These are phyloP conservation scores for Waitea zeae DNA, from an alignment of 1,284 basidiomycete genomes.

Conservation along the genomic window DNA sequence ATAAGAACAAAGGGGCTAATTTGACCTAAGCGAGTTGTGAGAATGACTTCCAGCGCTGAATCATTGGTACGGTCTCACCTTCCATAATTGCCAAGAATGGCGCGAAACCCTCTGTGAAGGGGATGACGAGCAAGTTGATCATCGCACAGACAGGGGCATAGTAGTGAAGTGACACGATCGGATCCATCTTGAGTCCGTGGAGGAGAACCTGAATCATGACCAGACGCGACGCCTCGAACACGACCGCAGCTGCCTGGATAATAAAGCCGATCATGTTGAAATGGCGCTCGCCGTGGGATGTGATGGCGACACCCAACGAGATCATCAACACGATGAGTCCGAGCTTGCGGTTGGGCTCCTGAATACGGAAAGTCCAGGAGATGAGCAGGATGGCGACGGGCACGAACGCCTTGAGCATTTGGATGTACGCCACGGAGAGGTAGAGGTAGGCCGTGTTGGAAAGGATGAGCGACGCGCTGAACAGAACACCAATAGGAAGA, in stretches of 20 bases:
- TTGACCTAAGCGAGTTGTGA: not conserved
- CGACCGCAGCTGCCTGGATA: conserved; percentile 68
- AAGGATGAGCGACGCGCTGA: conserved; percentile 83
- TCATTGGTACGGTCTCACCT: not conserved
- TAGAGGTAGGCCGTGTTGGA: conserved; percentile 92
- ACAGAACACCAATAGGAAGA: conserved; percentile 84
- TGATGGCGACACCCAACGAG: conserved; percentile 77
- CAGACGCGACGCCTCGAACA: conserved; percentile 79
- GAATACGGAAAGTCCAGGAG: conserved; percentile 79
- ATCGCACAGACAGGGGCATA: conserved; percentile 90
- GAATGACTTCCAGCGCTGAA: not conserved
- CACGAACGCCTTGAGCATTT: conserved; percentile 99
- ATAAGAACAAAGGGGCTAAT: conserved; percentile 56
- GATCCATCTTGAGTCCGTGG: conserved; percentile 96
- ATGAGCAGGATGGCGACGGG: conserved; percentile 93
- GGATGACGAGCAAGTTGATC: conserved; percentile 74
- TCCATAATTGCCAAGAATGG: conserved; percentile 60
- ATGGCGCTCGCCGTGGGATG: conserved; percentile 73
- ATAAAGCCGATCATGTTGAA: conserved; percentile 84
- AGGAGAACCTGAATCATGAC: conserved; percentile 95
- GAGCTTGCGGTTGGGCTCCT: conserved; percentile 74
- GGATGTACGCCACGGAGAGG: conserved; percentile 85
- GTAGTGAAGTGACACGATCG: conserved; percentile 90
- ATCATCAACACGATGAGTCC: conserved; percentile 84
- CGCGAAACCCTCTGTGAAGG: conserved; percentile 80